phyloP scores from a whole-genome alignment of 2,329 filamentous ascomycete species.

The Teratosphaeria destructans region DNA sequence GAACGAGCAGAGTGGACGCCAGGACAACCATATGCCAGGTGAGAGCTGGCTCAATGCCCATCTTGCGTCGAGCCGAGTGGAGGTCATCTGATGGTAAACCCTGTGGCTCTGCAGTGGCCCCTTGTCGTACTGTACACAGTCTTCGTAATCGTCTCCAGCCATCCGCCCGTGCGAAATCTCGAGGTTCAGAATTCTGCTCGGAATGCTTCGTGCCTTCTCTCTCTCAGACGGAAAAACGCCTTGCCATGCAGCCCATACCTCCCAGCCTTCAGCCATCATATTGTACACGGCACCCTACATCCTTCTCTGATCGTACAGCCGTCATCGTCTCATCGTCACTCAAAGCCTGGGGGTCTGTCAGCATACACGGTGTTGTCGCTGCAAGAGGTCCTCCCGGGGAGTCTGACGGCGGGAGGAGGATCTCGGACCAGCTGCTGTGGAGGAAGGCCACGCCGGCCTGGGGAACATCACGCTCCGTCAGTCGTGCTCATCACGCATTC shows the following conservation, averaged over 20 bases:
- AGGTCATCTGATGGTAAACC: too few species aligned
- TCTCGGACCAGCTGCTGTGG: slow-evolving; percentile 43
- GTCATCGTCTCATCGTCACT: neutral
- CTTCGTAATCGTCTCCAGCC: too few species aligned
- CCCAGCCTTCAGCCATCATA: neutral
- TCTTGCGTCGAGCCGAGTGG: too few species aligned
- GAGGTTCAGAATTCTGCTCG: neutral
- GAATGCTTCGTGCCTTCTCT: neutral
- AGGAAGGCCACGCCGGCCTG: slow-evolving; percentile 43
- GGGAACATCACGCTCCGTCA: slow-evolving; percentile 3
- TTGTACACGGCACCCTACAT: neutral
- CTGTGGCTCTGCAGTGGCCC: too few species aligned
- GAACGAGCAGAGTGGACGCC: too few species aligned
- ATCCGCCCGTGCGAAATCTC: neutral
- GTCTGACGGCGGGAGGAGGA: slow-evolving; percentile 40
- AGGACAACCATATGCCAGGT: too few species aligned
- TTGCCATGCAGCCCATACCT: neutral
- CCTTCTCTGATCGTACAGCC: neutral
- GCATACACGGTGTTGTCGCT: neutral
- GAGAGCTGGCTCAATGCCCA: too few species aligned
- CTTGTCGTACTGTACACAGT: too few species aligned
- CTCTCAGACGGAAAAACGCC: neutral
- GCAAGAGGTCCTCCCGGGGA: neutral
- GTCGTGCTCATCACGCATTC: neutral
- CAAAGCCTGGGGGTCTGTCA: neutral